These are phyloP conservation scores for Microcera coccophila DNA, from an alignment of 2,329 filamentous ascomycete species.

Conservation along the genomic window DNA sequence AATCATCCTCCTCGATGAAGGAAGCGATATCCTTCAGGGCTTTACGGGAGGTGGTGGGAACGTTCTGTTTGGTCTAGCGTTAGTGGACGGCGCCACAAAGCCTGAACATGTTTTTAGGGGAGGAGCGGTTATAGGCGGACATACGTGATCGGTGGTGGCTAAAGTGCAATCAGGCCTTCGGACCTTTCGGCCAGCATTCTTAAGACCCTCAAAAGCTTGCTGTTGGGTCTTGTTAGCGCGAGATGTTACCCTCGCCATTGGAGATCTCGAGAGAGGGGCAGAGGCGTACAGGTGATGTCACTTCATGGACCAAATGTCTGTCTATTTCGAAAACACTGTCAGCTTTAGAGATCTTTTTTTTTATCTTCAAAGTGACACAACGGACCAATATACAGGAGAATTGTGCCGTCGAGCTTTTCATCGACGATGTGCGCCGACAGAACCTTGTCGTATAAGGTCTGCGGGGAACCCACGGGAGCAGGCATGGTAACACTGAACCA, in stretches of 20 bases:
- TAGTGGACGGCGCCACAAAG: slow-evolving; percentile 7
- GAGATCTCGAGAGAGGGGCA: neutral
- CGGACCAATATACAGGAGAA: slow-evolving; percentile 88
- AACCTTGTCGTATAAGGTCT: slow-evolving; percentile 97
- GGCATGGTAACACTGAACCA: slow-evolving; percentile 60
- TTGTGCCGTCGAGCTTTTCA: slow-evolving; percentile 88
- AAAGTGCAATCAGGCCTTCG: slow-evolving; percentile 95
- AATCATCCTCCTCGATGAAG: slow-evolving; percentile 94
- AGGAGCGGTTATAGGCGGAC: slow-evolving; percentile 38
- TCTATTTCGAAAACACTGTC: slow-evolving; percentile 46
- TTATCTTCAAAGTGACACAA: neutral
- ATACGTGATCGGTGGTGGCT: slow-evolving; percentile 92
- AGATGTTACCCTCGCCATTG: neutral
- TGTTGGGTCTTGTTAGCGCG: slow-evolving; percentile 32
- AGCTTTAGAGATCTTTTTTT: slow-evolving; percentile 5
- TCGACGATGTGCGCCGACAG: slow-evolving; percentile 92
- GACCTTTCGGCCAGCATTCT: slow-evolving; percentile 82
- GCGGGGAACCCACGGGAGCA: slow-evolving; percentile 64
- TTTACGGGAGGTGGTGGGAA: slow-evolving; percentile 87
- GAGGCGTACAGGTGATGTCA: slow-evolving; percentile 85
- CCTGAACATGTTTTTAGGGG: neutral
- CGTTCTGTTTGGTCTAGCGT: slow-evolving; percentile 59
- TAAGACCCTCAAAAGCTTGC: slow-evolving; percentile 96
- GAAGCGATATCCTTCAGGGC: slow-evolving; percentile 88
- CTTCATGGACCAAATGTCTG: slow-evolving; percentile 95